Evolutionary conservation across 148 eudicot genomes (phyloP).

Genomic region (Simmondsia chinensis): DNA sequence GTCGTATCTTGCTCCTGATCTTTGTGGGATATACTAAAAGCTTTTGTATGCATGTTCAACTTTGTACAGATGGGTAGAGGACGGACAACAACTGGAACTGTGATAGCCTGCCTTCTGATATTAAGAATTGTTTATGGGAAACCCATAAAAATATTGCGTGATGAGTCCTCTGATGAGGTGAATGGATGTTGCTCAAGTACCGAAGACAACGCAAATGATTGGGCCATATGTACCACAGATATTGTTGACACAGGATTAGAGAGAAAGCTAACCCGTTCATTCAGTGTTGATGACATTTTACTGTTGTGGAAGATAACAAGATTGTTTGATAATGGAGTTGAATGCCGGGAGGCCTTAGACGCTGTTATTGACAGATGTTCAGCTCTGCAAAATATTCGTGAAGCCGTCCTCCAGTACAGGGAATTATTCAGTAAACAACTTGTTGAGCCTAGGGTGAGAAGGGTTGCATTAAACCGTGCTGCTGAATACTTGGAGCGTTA

Average conservation of each 20-base stretch:
- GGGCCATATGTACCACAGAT: slow-evolving; percentile 23
- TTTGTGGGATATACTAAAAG: no score
- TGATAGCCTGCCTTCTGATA: slow-evolving; percentile 87
- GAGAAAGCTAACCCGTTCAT: slow-evolving; percentile 41
- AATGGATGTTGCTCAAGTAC: slow-evolving; percentile 46
- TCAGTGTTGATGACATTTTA: slow-evolving; percentile 89
- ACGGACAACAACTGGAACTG: slow-evolving; percentile 95
- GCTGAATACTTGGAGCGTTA: slow-evolving; percentile 96
- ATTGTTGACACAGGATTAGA: slow-evolving; percentile 21
- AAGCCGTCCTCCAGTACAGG: slow-evolving; percentile 82
- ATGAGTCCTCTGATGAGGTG: slow-evolving; percentile 36
- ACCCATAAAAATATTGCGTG: slow-evolving; percentile 59
- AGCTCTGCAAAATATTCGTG: slow-evolving; percentile 89
- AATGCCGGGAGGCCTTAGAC: slow-evolving; percentile 92
- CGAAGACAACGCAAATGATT: slow-evolving; percentile 54
- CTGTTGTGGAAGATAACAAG: slow-evolving; percentile 90
- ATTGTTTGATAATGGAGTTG: slow-evolving; percentile 93
- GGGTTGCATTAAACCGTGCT: slow-evolving; percentile 85
- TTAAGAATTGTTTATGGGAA: slow-evolving; percentile 82
- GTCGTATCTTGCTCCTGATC: no score
- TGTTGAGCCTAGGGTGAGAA: slow-evolving; percentile 85
- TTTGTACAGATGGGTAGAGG: slow-evolving; percentile 86
- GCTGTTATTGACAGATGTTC: slow-evolving; percentile 91
- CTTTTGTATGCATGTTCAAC: slow-evolving; percentile 6
- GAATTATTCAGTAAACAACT: slow-evolving; percentile 74